These are phyloP conservation scores for Omphalotus guepiniiformis DNA, from an alignment of 768 basidiomycete genomes.

Conservation along the genomic window DNA sequence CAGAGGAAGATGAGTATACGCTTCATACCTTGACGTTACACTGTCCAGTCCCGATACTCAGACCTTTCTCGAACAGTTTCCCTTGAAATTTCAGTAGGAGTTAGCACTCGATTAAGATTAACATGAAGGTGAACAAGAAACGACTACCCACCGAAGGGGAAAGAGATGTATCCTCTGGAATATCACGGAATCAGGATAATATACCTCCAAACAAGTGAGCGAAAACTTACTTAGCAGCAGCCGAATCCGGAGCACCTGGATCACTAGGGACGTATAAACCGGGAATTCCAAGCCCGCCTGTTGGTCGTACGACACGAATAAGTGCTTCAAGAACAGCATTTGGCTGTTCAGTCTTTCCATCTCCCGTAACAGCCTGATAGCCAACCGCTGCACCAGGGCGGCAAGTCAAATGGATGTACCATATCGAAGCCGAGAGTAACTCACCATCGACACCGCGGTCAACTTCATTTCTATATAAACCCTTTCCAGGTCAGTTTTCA, in stretches of 20 bases:
- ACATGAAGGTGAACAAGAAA: neutral
- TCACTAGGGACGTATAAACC: slow-evolving; percentile 55
- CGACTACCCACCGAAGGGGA: slow-evolving; percentile 39
- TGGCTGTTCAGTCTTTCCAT: slow-evolving; percentile 54
- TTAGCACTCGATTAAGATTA: neutral
- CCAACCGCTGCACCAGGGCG: slow-evolving; percentile 40
- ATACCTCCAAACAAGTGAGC: neutral
- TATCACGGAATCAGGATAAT: neutral
- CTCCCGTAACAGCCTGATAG: slow-evolving; percentile 49
- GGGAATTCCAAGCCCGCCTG: slow-evolving; percentile 55
- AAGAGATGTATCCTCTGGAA: slow-evolving; percentile 43
- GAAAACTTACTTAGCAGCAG: slow-evolving; percentile 39
- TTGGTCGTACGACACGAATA: slow-evolving; percentile 48
- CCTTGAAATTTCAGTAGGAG: slow-evolving; percentile 10
- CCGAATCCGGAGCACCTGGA: slow-evolving; percentile 51
- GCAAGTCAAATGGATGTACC: neutral
- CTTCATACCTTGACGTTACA: slow-evolving; percentile 48
- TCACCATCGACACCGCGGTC: slow-evolving; percentile 49
- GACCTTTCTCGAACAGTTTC: slow-evolving; percentile 52
- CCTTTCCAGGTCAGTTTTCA: neutral
- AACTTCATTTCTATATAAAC: slow-evolving; percentile 33
- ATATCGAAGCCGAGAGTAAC: slow-evolving; percentile 2
- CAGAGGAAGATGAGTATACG: neutral
- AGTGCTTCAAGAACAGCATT: slow-evolving; percentile 49
- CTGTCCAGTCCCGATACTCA: slow-evolving; percentile 50